Percentiles rank a stretch among this genome's conserved stretches.
phyloP scores from a whole-genome alignment of 2,329 filamentous ascomycete species.

The Fusarium coicis region DNA sequence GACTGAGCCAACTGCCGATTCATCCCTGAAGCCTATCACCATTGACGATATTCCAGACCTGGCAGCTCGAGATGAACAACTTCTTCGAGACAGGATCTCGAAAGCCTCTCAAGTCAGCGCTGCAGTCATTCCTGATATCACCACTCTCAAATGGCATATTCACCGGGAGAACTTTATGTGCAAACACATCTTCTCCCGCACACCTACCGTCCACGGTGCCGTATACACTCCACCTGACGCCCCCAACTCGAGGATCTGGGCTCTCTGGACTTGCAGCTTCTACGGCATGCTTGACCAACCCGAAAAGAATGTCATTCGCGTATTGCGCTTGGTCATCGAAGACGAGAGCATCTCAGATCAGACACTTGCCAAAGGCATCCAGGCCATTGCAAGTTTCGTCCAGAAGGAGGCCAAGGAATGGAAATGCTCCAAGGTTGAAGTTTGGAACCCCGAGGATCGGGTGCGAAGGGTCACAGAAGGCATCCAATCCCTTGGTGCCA shows the following conservation, averaged over 20 bases:
- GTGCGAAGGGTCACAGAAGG: slow-evolving; percentile 59
- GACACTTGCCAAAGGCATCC: slow-evolving; percentile 64
- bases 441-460: slow-evolving; percentile 82
- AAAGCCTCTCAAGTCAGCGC: slow-evolving; percentile 47
- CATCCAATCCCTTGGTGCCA: slow-evolving; percentile 59
- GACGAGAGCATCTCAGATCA: slow-evolving; percentile 54
- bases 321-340: slow-evolving; percentile 76
- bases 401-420: slow-evolving; percentile 77
- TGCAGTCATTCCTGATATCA: slow-evolving; percentile 48
- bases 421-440: slow-evolving; percentile 75
- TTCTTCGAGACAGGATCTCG: slow-evolving; percentile 66
- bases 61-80: slow-evolving; percentile 71
- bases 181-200: slow-evolving; percentile 66
- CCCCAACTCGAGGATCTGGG: slow-evolving; percentile 73
- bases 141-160: slow-evolving; percentile 67
- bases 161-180: slow-evolving; percentile 84
- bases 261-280: slow-evolving; percentile 76
- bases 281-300: slow-evolving; percentile 63
- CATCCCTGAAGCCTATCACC: slow-evolving; percentile 59
- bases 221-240: slow-evolving; percentile 63
- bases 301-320: slow-evolving; percentile 74
- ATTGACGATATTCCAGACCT: slow-evolving; percentile 70
- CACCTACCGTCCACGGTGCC: slow-evolving; percentile 75
- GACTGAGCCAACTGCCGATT: slow-evolving; percentile 41
- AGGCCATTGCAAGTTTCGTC: slow-evolving; percentile 73